Percentiles rank a stretch among this genome's conserved stretches.
Evolutionary conservation across 352 stramenopile species (phyloP).

Genomic region (Phytophthora constricta): DNA sequence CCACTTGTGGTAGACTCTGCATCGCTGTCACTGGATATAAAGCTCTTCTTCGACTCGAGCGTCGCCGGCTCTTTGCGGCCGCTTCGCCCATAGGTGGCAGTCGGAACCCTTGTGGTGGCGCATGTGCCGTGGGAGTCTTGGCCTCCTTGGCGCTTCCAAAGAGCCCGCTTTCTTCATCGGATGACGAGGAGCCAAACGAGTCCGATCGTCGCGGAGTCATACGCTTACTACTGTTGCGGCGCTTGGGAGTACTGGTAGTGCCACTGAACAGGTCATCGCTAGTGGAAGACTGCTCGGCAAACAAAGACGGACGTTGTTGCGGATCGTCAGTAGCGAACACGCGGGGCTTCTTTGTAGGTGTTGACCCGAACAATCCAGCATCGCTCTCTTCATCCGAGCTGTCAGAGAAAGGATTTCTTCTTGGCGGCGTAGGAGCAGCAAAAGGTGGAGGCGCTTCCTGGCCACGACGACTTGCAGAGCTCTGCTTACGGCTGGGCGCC

Average conservation of each 20-base stretch:
- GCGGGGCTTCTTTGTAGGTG: constrained; percentile 25
- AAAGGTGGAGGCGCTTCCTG: constrained; percentile 31
- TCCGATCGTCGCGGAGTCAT: constrained; percentile 40
- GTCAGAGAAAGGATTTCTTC: constrained; percentile 61
- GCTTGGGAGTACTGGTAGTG: constrained; percentile 21
- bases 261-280: constrained; percentile 47
- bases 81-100: constrained; percentile 31
- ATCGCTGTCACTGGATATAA: constrained; percentile 53
- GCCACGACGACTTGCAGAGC: constrained; percentile 16
- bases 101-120: constrained; percentile 33
- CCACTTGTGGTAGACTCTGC: constrained; percentile 40
- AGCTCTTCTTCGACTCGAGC: constrained; percentile 31
- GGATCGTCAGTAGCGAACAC: constrained; percentile 41
- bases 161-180: constrained; percentile 47
- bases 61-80: constrained; percentile 20
- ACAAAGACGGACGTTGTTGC: constrained; percentile 36
- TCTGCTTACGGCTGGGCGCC: constrained; percentile 26
- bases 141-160: constrained; percentile 49
- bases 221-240: constrained; percentile 29
- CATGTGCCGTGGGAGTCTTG: constrained; percentile 15
- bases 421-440: constrained; percentile 26
- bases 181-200: constrained; percentile 57
- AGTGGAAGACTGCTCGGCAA: constrained; percentile 42
- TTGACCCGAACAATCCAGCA: constrained; percentile 57
- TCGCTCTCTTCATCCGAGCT: constrained; percentile 71